Evolutionary conservation across 306 rosid genomes (phyloP), one percentile per base, ranked within the genome.

Genomic region (Bauhinia variegata): DNA sequence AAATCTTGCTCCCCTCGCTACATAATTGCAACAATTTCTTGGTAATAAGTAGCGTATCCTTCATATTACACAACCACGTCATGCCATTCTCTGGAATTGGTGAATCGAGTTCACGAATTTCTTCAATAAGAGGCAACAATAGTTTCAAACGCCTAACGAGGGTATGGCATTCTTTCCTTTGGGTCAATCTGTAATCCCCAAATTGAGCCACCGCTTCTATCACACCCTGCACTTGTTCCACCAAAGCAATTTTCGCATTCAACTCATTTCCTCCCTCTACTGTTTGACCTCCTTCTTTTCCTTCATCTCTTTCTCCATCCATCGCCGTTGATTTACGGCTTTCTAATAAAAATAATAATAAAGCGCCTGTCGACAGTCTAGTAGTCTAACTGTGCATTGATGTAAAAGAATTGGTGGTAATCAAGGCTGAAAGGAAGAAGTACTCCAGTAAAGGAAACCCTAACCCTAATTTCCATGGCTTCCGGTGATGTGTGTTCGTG

Each of bases 71-170:
- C 63, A 90, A 79, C 91, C 89, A 83, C 37, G 15, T 65, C 32
- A 79, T 28, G 36, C 88, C 84, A 13, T 37, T 67, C 31, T 79
- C 69, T 0, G 78, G 70, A 37, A 87, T 37, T 6, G 85, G 73
- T 8, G 51, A 28, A 1, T 61, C 75, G 8, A 84, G 68, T 17
- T 87, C 96, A 2, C 85, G 82, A 11, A 89, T 80, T 71, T 92
- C 96, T 65, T 92, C 95, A 56, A 89, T 30, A 4, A 92, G 81
- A 0, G 98, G 96, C 39, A 79, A 52, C 71, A 92, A 44, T 30
- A 82, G 76, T 80, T 92, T 86, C 77, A 92, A 49, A 54, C 93
- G 88, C 54, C 98, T 82, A 32, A 81, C 87, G 48, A 92, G 80
- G 61, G 71, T 81, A 61, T 81, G 75, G 41, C 96, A 75, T 60